Conservation (phyloP, 2,329 filamentous ascomycete species). For the Emergomyces orientalis region DNA sequence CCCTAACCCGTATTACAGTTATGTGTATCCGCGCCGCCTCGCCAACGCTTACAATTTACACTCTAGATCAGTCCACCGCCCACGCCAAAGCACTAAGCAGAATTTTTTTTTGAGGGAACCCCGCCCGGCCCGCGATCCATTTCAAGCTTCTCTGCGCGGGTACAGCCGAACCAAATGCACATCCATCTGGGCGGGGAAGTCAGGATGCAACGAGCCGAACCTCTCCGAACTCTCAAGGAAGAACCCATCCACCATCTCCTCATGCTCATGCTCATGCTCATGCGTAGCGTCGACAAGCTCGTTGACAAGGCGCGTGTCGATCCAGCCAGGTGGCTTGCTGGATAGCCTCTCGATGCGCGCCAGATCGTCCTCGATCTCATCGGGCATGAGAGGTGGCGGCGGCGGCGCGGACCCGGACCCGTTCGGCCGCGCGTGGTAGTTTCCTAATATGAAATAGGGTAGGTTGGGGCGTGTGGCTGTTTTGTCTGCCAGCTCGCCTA, state of each 20-base stretch:
- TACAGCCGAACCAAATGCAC: constrained; percentile 34
- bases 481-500: constrained; percentile 48
- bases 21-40: not conserved
- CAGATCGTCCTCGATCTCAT: constrained; percentile 40
- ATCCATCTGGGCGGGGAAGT: constrained; percentile 37
- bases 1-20: not conserved
- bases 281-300: constrained; percentile 25
- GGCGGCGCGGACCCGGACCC: constrained; percentile 33
- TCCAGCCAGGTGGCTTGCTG: constrained; percentile 31
- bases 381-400: constrained; percentile 36
- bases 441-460: constrained; percentile 39
- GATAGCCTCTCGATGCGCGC: constrained; percentile 34
- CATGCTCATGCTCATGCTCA: constrained; percentile 2
- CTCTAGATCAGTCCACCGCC: not conserved
- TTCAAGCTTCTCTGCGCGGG: constrained; percentile 12
- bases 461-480: constrained; percentile 37
- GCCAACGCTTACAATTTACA: not conserved
- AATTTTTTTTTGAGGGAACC: not conserved
- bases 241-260: constrained; percentile 22
- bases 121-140: too few relatives aligned
- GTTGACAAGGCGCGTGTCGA: constrained; percentile 35
- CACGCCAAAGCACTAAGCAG: not conserved
- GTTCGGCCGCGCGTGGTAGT: constrained; percentile 37
- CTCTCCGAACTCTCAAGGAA: constrained; percentile 23
- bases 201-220: constrained; percentile 34